These are phyloP conservation scores for Bipolaris victoriae DNA, from an alignment of 2,329 filamentous ascomycete species.

Conservation along the genomic window DNA sequence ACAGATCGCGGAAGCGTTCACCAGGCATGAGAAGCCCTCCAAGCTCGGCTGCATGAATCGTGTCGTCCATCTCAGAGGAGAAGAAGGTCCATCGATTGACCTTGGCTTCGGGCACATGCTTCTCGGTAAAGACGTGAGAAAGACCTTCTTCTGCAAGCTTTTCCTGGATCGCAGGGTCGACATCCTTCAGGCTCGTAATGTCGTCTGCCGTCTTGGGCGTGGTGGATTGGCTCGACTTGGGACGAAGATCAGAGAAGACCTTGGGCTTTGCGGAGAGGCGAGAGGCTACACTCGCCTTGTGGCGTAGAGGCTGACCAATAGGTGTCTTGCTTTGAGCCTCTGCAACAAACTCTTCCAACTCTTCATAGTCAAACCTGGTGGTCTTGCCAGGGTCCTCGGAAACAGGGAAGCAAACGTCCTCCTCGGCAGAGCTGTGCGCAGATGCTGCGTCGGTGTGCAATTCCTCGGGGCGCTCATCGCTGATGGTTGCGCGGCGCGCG, in stretches of 20 bases:
- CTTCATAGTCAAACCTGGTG: conserved; percentile 87
- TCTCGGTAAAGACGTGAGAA: conserved; percentile 44
- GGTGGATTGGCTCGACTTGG: conserved; percentile 44
- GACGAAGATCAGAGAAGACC: conserved; percentile 68
- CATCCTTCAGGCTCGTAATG: conserved; percentile 36
- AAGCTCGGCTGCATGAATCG: conserved; percentile 87
- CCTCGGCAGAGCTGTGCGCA: conserved; percentile 75
- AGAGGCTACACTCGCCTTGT: conserved; percentile 43
- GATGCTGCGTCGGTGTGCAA: conserved; percentile 63
- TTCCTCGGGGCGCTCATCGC: conserved; percentile 64
- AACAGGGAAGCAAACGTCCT: conserved; percentile 89
- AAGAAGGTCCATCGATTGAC: conserved; percentile 94
- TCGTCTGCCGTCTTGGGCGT: conserved; percentile 48
- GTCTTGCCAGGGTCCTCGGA: conserved; percentile 74
- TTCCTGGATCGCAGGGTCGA: conserved; percentile 49
- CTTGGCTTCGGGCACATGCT: conserved; percentile 52
- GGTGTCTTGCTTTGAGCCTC: conserved; percentile 59
- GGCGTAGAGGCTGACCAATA: conserved; percentile 51
- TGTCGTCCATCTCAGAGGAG: conserved; percentile 91
- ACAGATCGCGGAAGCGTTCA: conserved; percentile 87
- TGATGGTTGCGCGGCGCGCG: conserved; percentile 65
- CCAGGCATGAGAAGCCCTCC: conserved; percentile 87
- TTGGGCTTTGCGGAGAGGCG: conserved; percentile 58
- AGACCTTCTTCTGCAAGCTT: conserved; percentile 51
- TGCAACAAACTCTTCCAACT: conserved; percentile 87